Evolutionary conservation across 176 grass and related monocot genomes (phyloP), one percentile per base, ranked within the genome.

Genomic region (Neostapfia colusana): DNA sequence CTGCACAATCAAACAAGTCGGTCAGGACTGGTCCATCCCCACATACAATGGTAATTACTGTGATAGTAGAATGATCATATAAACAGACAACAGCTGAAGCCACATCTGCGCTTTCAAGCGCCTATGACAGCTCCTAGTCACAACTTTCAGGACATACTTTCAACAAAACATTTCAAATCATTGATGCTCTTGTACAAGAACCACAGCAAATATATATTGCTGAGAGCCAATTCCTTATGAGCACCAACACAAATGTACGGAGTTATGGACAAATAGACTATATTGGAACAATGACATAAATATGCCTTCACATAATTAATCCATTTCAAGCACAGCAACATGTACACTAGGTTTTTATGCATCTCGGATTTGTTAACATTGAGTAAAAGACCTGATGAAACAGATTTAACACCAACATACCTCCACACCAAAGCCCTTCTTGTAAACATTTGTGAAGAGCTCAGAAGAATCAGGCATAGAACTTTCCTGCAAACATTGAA

Each of bases 371-470:
- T 44, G 13, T 41, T 35, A 64, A 15, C 10, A 65, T 61, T 57
- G 1, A 26, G 28, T 17, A 5, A 73, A 65, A 69, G 46, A 37
- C 45, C 17, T 7, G 17, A 9, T 21, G 20, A 45, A 63, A 63
- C 24, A 76, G 35, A 69, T 83, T 20, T 45, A 15, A 23, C 10
- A 73, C 26, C 35, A 65, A 75, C 84, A 81, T 88, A 99, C 95
- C 85, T 99, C 87, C 31, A 80, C 76, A 5, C 89, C 89, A 23
- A 62, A 99, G 81, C 82, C 95, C 83, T 99, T 95, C 13, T 79
- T 88, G 51, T 88, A 94, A 14, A 99, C 87, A 82, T 99, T 90
- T 8, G 76, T 95, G 65, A 99, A 99, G 44, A 99, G 95, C 69
- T 92, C 95, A 80, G 80, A 95, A 72, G 69, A 17, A 71, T 88